Conservation (phyloP, 495 filamentous ascomycete species). For the Penicillium alfredii region DNA sequence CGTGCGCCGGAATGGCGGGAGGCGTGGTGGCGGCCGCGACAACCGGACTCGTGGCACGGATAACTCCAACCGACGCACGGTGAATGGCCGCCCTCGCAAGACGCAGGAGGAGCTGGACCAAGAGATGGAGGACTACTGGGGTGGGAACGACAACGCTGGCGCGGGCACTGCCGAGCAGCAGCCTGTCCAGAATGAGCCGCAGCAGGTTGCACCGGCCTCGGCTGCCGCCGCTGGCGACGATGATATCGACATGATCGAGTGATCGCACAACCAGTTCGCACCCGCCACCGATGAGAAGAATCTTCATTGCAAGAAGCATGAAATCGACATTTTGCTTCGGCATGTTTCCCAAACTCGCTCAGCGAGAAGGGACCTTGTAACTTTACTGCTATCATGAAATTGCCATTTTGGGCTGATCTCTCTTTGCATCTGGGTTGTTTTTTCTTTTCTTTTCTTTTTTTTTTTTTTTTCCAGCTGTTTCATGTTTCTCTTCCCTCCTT, state of each 20-base stretch:
- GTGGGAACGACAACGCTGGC: conserved; percentile 32
- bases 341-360: too few relatives aligned
- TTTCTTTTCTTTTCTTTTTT: conserved; percentile 2
- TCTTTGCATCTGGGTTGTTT: conserved; percentile 1
- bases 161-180: conserved; percentile 23
- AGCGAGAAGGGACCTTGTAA: conserved; percentile 15
- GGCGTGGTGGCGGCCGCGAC: conserved; percentile 47
- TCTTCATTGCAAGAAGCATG: too few relatives aligned
- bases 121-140: conserved; percentile 95
- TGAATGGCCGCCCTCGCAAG: conserved; percentile 66
- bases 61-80: conserved; percentile 32
- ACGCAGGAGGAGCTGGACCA: conserved; percentile 88
- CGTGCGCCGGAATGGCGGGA: conserved; percentile 34
- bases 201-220: conserved; percentile 22
- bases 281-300: too few relatives aligned
- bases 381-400: conserved; percentile 16
- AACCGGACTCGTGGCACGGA: conserved; percentile 34
- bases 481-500: too few relatives aligned
- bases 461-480: too few relatives aligned
- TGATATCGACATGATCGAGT: conserved; percentile 54
- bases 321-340: too few relatives aligned
- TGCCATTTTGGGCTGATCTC: conserved; percentile 9
- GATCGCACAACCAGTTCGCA: conserved; percentile 2
- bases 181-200: conserved; percentile 13
- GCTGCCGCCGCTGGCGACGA: conserved; percentile 45